phyloP scores from a whole-genome alignment of 768 basidiomycete genomes.

The Megacollybia marginata region DNA sequence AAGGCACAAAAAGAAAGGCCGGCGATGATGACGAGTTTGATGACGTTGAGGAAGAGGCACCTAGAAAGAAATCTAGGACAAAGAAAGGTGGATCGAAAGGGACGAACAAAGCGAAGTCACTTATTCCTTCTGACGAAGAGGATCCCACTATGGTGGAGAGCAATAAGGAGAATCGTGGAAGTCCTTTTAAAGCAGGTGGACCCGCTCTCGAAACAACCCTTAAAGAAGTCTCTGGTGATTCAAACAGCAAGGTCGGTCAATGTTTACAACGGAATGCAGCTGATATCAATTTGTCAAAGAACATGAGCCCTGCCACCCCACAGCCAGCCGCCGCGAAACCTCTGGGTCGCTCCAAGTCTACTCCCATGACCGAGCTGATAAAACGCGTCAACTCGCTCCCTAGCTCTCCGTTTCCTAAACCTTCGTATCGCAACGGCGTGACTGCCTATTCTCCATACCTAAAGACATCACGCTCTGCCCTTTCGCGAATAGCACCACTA shows the following conservation, averaged over 20 bases:
- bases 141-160: slow-evolving; percentile 9
- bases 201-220: slow-evolving; percentile 15
- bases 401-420: slow-evolving; percentile 47
- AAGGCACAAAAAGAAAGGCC: not conserved
- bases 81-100: slow-evolving; percentile 6
- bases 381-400: slow-evolving; percentile 62
- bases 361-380: slow-evolving; percentile 72
- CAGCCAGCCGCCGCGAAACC: slow-evolving; percentile 18
- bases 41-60: not conserved
- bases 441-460: slow-evolving; percentile 54
- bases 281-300: slow-evolving; percentile 4
- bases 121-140: slow-evolving; percentile 18
- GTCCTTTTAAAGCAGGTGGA: not conserved
- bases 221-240: not conserved
- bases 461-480: slow-evolving; percentile 54
- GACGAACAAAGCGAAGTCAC: slow-evolving; percentile 8
- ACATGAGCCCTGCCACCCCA: slow-evolving; percentile 2
- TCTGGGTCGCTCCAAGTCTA: slow-evolving; percentile 44
- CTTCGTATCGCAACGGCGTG: slow-evolving; percentile 6
- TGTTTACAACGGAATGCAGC: not conserved
- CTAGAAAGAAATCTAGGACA: not conserved
- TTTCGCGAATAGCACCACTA: slow-evolving; percentile 68
- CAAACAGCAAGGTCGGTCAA: not conserved
- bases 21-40: not conserved
- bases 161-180: not conserved